These are phyloP conservation scores for Cubamyces sp. DNA, from an alignment of 768 basidiomycete genomes.

Conservation along the genomic window DNA sequence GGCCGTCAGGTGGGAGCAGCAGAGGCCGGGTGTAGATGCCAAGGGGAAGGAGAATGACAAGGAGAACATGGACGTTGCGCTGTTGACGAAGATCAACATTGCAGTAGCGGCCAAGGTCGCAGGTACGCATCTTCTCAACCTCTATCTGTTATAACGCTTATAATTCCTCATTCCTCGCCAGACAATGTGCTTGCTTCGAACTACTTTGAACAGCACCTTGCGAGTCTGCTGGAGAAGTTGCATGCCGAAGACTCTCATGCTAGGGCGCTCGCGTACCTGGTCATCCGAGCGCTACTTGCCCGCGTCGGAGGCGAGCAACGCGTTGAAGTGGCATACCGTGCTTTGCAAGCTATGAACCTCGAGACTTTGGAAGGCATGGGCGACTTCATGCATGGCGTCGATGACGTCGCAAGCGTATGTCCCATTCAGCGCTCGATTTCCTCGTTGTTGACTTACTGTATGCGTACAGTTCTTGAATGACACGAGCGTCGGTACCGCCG, in stretches of 20 bases:
- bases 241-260: conserved; percentile 53
- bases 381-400: conserved; percentile 35
- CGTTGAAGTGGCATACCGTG: conserved; percentile 52
- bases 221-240: conserved; percentile 55
- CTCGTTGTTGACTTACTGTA: background rate
- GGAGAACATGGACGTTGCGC: conserved; percentile 37
- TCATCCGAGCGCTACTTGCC: conserved; percentile 63
- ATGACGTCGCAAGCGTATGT: conserved; percentile 38
- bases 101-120: conserved; percentile 65
- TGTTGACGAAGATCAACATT: conserved; percentile 57
- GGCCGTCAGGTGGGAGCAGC: conserved; percentile 42
- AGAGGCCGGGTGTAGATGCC: conserved; percentile 38
- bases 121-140: conserved; percentile 44
- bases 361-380: conserved; percentile 51
- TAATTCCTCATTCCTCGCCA: background rate
- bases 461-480: conserved; percentile 49
- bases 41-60: conserved; percentile 28
- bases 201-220: conserved; percentile 46
- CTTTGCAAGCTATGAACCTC: conserved; percentile 52
- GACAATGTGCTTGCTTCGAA: conserved; percentile 68
- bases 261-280: conserved; percentile 60
- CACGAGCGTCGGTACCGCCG: conserved; percentile 48
- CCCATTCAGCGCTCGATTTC: background rate
- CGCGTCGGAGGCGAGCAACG: conserved; percentile 62
- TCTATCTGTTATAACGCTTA: conserved; percentile 1